These are phyloP conservation scores for Myxozyma mucilagina DNA, from an alignment of 805 yeast species.

Conservation along the genomic window DNA sequence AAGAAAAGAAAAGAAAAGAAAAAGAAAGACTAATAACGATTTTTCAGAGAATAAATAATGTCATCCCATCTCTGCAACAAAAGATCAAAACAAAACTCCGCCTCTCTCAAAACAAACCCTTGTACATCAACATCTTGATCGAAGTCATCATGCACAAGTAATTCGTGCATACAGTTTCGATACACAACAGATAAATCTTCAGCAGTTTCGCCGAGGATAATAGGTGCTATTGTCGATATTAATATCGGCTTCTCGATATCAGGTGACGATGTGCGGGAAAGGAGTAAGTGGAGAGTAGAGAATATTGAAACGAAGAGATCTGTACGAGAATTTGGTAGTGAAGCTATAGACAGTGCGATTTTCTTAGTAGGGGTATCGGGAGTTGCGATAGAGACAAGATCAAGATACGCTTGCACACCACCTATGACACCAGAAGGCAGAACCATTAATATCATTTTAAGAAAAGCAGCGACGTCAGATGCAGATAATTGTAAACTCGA, in stretches of 20 bases:
- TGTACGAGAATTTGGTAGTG: background rate
- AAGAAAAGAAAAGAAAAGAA: background rate
- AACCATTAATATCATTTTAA: conserved; percentile 3
- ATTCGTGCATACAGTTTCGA: background rate
- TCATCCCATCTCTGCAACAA: conserved; percentile 1
- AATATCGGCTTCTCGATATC: background rate
- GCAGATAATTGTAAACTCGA: background rate
- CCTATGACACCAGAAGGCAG: conserved; percentile 9
- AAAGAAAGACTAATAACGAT: background rate
- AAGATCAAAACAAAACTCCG: background rate
- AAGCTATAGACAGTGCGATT: background rate
- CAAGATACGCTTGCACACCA: background rate
- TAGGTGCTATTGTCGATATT: background rate
- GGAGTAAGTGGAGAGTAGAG: background rate
- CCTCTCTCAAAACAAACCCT: background rate
- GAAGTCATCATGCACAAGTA: background rate
- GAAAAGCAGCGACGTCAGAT: conserved; percentile 4
- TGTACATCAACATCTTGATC: conserved; percentile 1
- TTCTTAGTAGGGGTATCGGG: background rate
- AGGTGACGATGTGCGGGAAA: background rate
- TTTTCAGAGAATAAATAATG: background rate
- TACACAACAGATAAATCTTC: background rate
- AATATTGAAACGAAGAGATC: background rate
- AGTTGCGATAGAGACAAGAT: background rate
- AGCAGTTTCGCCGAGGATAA: background rate